phyloP scores from a whole-genome alignment of 23 red algal species.

The Gracilaria domingensis region DNA sequence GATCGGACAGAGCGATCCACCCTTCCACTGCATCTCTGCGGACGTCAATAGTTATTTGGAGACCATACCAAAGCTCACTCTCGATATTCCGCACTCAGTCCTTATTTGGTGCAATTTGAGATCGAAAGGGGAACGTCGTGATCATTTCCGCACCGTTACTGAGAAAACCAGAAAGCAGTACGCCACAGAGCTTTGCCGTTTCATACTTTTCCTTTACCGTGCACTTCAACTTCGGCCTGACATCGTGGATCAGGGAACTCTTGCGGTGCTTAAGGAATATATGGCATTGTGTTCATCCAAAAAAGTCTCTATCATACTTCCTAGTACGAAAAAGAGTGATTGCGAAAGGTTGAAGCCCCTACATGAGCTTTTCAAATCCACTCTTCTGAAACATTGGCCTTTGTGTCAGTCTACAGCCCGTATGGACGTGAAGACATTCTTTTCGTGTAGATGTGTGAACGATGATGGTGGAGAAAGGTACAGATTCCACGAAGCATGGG shows the following conservation, averaged over 20 bases:
- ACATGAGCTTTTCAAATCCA: neutral
- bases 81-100: neutral
- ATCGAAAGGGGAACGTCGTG: neutral
- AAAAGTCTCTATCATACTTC: no score
- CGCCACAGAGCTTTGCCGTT: neutral
- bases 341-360: neutral
- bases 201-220: neutral
- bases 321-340: neutral
- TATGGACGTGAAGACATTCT: conserved; percentile 2
- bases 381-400: neutral
- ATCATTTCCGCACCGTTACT: neutral
- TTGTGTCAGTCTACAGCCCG: neutral
- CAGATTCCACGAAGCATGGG: conserved; percentile 2
- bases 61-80: neutral
- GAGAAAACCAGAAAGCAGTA: neutral
- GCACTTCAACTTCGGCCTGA: neutral
- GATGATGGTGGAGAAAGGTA: neutral
- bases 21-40: neutral
- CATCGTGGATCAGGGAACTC: neutral
- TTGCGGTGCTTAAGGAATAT: no score
- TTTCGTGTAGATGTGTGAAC: neutral
- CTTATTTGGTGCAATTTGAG: neutral
- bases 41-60: neutral
- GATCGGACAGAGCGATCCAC: neutral
- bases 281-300: neutral